Evolutionary conservation across 306 rosid species (phyloP), one percentile per base, ranked within the genome.

Genomic region (Carpinus fangiana): DNA sequence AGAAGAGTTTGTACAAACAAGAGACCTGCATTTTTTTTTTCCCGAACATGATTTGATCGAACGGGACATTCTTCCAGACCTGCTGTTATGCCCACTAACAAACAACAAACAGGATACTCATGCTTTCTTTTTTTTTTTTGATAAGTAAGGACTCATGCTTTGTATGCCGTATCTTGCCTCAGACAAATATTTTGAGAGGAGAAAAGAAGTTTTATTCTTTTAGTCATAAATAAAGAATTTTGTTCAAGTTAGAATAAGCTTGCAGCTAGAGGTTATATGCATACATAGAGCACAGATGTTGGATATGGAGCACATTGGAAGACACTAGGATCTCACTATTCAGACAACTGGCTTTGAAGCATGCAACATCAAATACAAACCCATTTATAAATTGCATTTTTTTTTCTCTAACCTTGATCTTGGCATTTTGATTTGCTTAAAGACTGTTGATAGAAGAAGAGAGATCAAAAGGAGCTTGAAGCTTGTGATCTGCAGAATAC

Each of bases 361-460:
- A 51, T 14, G 43, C 43, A 10, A 1, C 9, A 18, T 45, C 8
- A 2, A 70, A 21, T 34, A 48, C 34, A 48, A 46, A 73, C 6
- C 3, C 65, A 73, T 10, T 57, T 34, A 23, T 45, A 31, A 73
- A 1, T 48, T 54, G 68, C 47, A 36, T 23, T 54, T 3, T 41
- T 38, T 41, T 41, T 41, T 43, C 76, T 72, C 89, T 78, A 75
- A 93, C 98, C 98, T 93, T 87, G 94, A 88, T 88, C 96, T 90
- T 76, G 89, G 94, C 98, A 93, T 93, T 93, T 85, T 85, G 82
- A 73, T 83, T 79, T 13, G 74, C 79, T 82, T 41, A 85, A 64
- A 72, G 56, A 73, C 71, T 76, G 73, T 36, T 76, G 3, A 17
- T 6, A 60, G 77, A 71, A 74, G 68, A 76, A 76, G 78, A 81